A percentile compares a stretch with the other conserved stretches of the same genome.
phyloP scores from a whole-genome alignment of 768 basidiomycete genomes.

The Lactarius akahatsu region DNA sequence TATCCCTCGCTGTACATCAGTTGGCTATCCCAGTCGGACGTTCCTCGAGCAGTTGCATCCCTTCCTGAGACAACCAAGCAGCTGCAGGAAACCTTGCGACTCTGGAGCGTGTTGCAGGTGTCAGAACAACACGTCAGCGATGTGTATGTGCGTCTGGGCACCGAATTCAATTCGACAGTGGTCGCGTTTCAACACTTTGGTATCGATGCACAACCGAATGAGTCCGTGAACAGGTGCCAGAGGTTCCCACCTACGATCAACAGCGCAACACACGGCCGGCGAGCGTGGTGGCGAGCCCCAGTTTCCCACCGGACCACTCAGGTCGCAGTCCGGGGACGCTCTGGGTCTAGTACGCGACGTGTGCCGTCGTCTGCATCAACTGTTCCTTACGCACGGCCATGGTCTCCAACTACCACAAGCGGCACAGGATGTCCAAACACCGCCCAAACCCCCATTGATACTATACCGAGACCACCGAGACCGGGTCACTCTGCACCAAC shows the following conservation, averaged over 20 bases:
- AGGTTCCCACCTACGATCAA: constrained; percentile 16
- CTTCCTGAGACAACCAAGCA: constrained; percentile 82
- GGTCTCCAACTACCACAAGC: neutral
- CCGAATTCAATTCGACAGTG: constrained; percentile 81
- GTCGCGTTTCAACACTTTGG: constrained; percentile 69
- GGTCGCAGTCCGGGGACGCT: neutral
- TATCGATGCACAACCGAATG: constrained; percentile 42
- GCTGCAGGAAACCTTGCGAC: constrained; percentile 68
- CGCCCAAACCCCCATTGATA: neutral
- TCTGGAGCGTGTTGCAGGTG: constrained; percentile 63
- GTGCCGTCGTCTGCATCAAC: neutral
- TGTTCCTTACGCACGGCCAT: neutral
- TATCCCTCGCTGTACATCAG: neutral
- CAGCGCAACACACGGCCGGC: constrained; percentile 1
- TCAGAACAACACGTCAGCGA: constrained; percentile 78
- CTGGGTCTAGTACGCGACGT: constrained; percentile 1
- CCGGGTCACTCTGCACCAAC: neutral
- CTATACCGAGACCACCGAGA: neutral
- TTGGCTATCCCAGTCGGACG: constrained; percentile 39
- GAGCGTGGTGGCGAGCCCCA: neutral
- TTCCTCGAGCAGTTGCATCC: constrained; percentile 58
- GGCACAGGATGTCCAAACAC: neutral
- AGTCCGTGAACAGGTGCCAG: constrained; percentile 20
- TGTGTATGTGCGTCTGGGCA: constrained; percentile 85
- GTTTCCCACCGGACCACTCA: neutral